These are phyloP conservation scores for Saccharomycopsis malanga DNA, from an alignment of 805 yeast species.

Conservation along the genomic window DNA sequence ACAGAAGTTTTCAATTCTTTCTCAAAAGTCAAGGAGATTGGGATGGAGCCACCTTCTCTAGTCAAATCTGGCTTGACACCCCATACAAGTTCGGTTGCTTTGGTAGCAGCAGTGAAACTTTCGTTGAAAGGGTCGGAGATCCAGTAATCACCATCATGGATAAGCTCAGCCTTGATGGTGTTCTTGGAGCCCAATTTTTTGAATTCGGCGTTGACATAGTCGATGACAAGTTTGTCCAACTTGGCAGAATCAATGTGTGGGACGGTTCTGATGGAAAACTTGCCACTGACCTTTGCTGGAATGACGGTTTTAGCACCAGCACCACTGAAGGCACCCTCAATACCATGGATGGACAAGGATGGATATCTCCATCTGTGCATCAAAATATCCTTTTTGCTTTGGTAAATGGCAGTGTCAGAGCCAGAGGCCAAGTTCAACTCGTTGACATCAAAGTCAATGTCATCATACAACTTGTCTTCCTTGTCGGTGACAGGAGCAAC, in stretches of 20 bases:
- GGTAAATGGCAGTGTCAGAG: slow-evolving; percentile 72
- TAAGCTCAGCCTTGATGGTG: slow-evolving; percentile 58
- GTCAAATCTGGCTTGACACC: slow-evolving; percentile 93
- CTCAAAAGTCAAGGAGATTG: slow-evolving; percentile 92
- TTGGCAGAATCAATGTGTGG: slow-evolving; percentile 83
- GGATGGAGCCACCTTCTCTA: slow-evolving; percentile 98
- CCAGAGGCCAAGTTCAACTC: slow-evolving; percentile 89
- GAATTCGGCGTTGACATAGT: slow-evolving; percentile 62
- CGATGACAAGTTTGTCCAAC: slow-evolving; percentile 69
- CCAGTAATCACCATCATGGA: slow-evolving; percentile 98
- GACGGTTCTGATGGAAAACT: slow-evolving; percentile 94
- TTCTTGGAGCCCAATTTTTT: slow-evolving; percentile 70
- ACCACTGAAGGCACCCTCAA: slow-evolving; percentile 94
- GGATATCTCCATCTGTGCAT: slow-evolving; percentile 99
- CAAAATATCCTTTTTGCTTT: slow-evolving; percentile 73
- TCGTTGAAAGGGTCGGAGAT: slow-evolving; percentile 89
- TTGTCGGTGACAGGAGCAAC: slow-evolving; percentile 85
- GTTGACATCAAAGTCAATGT: slow-evolving; percentile 74
- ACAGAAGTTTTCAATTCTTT: slow-evolving; percentile 79
- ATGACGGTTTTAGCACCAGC: slow-evolving; percentile 98
- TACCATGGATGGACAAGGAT: slow-evolving; percentile 90
- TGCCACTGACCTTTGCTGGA: slow-evolving; percentile 90
- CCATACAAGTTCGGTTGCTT: slow-evolving; percentile 94
- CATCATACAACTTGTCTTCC: slow-evolving; percentile 74
- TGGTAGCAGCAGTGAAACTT: slow-evolving; percentile 86